Conservation (phyloP, 768 basidiomycete species). For the Hortiboletus flavorubellus region DNA sequence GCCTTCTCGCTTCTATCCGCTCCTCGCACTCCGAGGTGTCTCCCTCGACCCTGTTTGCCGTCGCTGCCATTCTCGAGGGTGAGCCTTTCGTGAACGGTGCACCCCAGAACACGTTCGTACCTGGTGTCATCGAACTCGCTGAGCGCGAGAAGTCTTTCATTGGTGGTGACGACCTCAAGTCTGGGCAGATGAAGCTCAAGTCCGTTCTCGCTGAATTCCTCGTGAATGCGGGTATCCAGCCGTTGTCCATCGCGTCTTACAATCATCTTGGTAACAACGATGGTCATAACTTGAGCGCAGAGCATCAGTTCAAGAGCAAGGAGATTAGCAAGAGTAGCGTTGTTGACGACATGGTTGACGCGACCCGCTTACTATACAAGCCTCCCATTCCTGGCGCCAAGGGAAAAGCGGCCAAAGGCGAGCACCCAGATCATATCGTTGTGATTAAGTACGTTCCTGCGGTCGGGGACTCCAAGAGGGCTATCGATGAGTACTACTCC, state of each 20-base stretch:
- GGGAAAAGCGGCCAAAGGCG: slow-evolving; percentile 71
- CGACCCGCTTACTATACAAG: slow-evolving; percentile 88
- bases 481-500: slow-evolving; percentile 99
- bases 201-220: slow-evolving; percentile 97
- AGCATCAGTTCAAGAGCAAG: slow-evolving; percentile 95
- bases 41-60: slow-evolving; percentile 92
- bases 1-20: slow-evolving; percentile 79
- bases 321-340: slow-evolving; percentile 97
- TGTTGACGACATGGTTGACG: slow-evolving; percentile 96
- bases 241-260: slow-evolving; percentile 94
- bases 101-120: slow-evolving; percentile 98
- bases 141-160: slow-evolving; percentile 90
- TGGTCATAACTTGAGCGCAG: slow-evolving; percentile 86
- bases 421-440: slow-evolving; percentile 96
- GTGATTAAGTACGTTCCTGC: slow-evolving; percentile 98
- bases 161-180: slow-evolving; percentile 97
- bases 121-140: slow-evolving; percentile 89
- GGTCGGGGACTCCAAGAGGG: slow-evolving; percentile 95
- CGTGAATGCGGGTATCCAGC: slow-evolving; percentile 98
- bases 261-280: slow-evolving; percentile 99
- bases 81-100: slow-evolving; percentile 97
- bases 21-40: slow-evolving; percentile 90
- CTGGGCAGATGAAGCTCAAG: slow-evolving; percentile 97
- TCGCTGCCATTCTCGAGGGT: slow-evolving; percentile 92
- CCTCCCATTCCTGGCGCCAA: slow-evolving; percentile 57